Base-by-base conservation (phyloP, 1,284 basidiomycete genomes). In the Trichosporon coremiiforme region DNA sequence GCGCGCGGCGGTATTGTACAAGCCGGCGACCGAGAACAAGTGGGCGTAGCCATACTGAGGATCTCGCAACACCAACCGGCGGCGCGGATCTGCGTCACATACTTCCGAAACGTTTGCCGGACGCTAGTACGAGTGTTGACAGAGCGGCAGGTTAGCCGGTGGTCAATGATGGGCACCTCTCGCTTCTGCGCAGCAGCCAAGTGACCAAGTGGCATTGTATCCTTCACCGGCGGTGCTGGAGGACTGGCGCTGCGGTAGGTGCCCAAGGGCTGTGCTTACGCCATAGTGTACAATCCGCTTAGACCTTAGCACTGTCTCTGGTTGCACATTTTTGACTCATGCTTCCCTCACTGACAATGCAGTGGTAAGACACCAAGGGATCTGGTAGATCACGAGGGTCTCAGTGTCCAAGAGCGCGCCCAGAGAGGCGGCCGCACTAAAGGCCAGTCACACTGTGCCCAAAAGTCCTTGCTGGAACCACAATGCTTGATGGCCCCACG, bases 31-130 rank as follows among this genome's bases (percentile, higher is more conserved):
- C 41, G 41, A 45, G 41, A 8, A 45, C 17, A 8, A 8, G 17
- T 25, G 25, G 25, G 25, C 25, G 25, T 25, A 25, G 25, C 25
- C 25, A 25, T 25, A 25, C 25, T 25, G 25, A 25, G 25, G 25
- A 25, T 25, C 25, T 25, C 25, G 25, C 25, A 25, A 25, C 25
- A 25, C 25, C 25, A 25, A 25, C 25, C 25, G 25, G 25, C 25
- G 25, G 25, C 17, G 22, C 50, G 50, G 50, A 53, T 53, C 22
- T 25, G 6, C 10, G 17, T 25, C 20, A 25, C 50, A 53, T 7
- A 53, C 17, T 53, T 53, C 50, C 50, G 50, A 53, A 53, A 53
- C 50, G 50, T 53, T 53, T 53, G 10, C 50, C 50, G 50, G 50
- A 20, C 50, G 7, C 22, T 20, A 53, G 50, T 25, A 20, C 20